Base-by-base conservation (phyloP, 257 asterid species). In the Lycium barbarum region DNA sequence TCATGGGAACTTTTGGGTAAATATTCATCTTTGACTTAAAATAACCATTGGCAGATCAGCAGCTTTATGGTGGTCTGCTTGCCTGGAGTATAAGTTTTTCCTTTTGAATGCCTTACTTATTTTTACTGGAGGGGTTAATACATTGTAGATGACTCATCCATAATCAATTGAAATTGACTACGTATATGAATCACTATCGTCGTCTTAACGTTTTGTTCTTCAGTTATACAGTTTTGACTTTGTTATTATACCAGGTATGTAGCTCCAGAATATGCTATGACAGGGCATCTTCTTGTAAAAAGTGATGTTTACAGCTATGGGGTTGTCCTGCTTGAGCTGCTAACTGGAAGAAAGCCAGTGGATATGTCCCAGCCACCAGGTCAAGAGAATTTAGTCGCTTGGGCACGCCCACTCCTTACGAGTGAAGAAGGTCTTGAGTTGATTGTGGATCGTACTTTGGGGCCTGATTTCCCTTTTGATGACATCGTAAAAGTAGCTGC, bases 1-100 rank as follows among this genome's bases (percentile, higher is more conserved):
- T 96, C 79, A 96, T 96, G 99, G 99, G 99, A 66, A 96, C 99
- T 83, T 96, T 96, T 36, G 98, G 98, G 99, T 96, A 94, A 65
- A 45, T 58, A 78, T 66, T 45, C 47, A 15, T 51, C 33, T n/a
- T 35, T 65, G 40, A 83, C 11, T 74, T 63, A 66, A 40, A 10
- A 9, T 54, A 74, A 49, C 40, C 61, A 26, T 47, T 47, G 58
- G 61, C 80, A 18, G 57, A 9, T 71, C 79, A 72, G 58, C 80
- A 43, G 57, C 57, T 43, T 72, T 36, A 72, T 43, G 57, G 57
- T 45, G 58, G 58, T 73, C 58, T 73, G 59, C 61, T 49, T 49
- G 18, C 43, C n/a, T 49, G 62, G 62, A 74, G 62, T 74, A 20
- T 74, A 20, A 22, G 20, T 45, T 45, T 68, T 68, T 38, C 53